Percentiles rank a stretch among this genome's conserved stretches.
phyloP scores from a whole-genome alignment of 1,284 basidiomycete genomes.

The Neonothopanus nambi region DNA sequence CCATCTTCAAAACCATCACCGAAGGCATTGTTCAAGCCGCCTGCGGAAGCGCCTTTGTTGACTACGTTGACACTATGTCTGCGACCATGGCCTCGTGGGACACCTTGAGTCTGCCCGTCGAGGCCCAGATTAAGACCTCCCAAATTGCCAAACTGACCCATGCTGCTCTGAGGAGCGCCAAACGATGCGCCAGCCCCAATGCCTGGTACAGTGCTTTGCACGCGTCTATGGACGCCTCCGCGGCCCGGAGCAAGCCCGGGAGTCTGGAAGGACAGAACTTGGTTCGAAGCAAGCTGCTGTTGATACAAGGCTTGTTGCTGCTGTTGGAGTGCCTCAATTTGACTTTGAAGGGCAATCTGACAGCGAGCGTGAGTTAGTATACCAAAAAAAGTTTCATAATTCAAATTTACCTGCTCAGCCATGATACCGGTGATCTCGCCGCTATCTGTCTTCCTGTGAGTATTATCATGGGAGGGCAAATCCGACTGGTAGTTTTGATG shows the following conservation, averaged over 20 bases:
- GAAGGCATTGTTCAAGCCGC: constrained; percentile 48
- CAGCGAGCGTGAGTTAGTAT: constrained; percentile 9
- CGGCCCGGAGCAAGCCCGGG: constrained; percentile 69
- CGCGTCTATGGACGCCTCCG: constrained; percentile 71
- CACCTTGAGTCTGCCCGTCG: constrained; percentile 62
- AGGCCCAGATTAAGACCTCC: constrained; percentile 57
- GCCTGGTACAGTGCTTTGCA: constrained; percentile 82
- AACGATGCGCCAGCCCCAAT: constrained; percentile 46
- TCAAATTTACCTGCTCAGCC: constrained; percentile 77
- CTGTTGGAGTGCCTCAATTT: constrained; percentile 89
- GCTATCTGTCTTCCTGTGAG: constrained; percentile 60
- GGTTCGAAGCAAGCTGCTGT: constrained; percentile 80
- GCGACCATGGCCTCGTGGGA: constrained; percentile 85
- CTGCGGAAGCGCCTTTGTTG: constrained; percentile 63
- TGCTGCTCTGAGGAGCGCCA: constrained; percentile 52
- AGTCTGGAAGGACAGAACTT: constrained; percentile 70
- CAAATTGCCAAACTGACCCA: constrained; percentile 69
- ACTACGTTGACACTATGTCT: constrained; percentile 94
- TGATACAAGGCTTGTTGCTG: constrained; percentile 88
- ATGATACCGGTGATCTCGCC: constrained; percentile 84
- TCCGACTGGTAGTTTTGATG: constrained; percentile 40
- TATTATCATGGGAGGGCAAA: constrained; percentile 38
- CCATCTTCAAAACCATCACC: constrained; percentile 76
- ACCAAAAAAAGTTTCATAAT: constrained; percentile 1
- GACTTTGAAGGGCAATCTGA: constrained; percentile 85